Conservation (phyloP, 1,284 basidiomycete genomes). For the Apiotrichum porosum region DNA sequence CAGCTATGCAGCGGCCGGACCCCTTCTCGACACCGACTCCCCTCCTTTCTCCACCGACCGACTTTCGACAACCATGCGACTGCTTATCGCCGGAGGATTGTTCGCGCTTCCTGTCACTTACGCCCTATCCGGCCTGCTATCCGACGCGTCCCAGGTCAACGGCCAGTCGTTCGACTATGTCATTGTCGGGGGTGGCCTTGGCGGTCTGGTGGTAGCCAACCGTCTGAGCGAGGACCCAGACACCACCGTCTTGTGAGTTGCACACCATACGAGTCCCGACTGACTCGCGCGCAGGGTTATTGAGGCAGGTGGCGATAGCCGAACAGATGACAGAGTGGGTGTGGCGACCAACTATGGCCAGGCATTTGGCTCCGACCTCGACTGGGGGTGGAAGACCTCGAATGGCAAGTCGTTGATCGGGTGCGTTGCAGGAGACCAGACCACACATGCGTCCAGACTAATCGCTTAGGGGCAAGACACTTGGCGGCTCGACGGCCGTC, state of each 20-base stretch:
- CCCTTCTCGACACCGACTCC: no score
- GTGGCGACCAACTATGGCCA: constrained; percentile 18
- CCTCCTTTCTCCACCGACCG: no score
- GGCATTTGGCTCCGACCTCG: constrained; percentile 17
- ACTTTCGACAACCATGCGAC: no score
- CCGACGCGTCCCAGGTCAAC: neutral
- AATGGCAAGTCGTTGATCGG: constrained; percentile 19
- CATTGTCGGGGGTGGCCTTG: constrained; percentile 13
- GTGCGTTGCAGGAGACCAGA: constrained; percentile 11
- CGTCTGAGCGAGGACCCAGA: constrained; percentile 9
- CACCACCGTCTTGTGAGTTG: constrained; percentile 5
- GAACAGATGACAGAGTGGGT: constrained; percentile 17
- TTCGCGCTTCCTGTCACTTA: neutral
- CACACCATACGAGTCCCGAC: no score
- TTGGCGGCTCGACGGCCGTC: constrained; percentile 28
- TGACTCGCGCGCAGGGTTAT: constrained; percentile 19
- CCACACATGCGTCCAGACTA: no score
- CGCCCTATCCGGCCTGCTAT: constrained; percentile 3
- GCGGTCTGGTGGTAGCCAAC: constrained; percentile 8
- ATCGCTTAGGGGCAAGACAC: constrained; percentile 10
- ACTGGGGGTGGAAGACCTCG: constrained; percentile 15
- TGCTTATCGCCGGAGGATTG: no score
- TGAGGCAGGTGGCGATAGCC: constrained; percentile 24
- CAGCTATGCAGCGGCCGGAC: no score
- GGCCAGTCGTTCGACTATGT: constrained; percentile 10